Conservation (phyloP, 2,329 filamentous ascomycete genomes). For the Metarhizium rileyi region DNA sequence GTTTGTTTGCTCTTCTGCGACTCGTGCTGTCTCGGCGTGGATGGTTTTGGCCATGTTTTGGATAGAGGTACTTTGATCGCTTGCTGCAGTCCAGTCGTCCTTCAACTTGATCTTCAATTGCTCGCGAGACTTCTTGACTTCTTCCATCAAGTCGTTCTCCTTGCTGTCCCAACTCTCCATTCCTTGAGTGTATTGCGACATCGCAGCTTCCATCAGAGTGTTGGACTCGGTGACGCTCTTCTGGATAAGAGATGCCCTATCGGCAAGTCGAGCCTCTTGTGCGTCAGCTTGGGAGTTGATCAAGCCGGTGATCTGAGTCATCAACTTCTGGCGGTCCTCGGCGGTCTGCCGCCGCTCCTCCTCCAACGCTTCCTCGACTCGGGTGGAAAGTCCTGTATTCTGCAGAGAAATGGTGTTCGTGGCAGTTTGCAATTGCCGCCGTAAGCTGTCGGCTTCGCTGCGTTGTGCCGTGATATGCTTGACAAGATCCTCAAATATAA, state of each 20-base stretch:
- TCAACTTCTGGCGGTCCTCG: conserved; percentile 62
- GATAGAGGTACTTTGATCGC: conserved; percentile 73
- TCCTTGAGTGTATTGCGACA: conserved; percentile 55
- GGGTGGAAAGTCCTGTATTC: conserved; percentile 54
- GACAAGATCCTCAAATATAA: conserved; percentile 71
- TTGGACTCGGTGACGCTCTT: conserved; percentile 55
- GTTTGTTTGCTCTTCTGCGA: conserved; percentile 80
- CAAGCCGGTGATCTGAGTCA: conserved; percentile 68
- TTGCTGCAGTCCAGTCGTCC: conserved; percentile 74
- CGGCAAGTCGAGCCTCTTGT: conserved; percentile 62
- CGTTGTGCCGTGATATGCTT: conserved; percentile 68
- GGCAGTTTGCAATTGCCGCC: conserved; percentile 61
- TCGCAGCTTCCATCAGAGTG: conserved; percentile 53
- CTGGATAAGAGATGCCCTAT: conserved; percentile 52
- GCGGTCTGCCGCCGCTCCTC: conserved; percentile 68
- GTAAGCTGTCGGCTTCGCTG: conserved; percentile 62
- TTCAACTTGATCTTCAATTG: conserved; percentile 72
- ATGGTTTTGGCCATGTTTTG: conserved; percentile 77
- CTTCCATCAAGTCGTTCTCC: conserved; percentile 59
- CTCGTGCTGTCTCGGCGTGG: conserved; percentile 80
- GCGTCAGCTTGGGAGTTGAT: conserved; percentile 63
- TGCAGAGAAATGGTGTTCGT: conserved; percentile 58
- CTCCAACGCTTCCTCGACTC: conserved; percentile 59
- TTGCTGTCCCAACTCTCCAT: conserved; percentile 68
- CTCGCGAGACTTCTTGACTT: conserved; percentile 65